Base-by-base conservation (phyloP, 2,329 filamentous ascomycete species). In the Verticillium nubilum region DNA sequence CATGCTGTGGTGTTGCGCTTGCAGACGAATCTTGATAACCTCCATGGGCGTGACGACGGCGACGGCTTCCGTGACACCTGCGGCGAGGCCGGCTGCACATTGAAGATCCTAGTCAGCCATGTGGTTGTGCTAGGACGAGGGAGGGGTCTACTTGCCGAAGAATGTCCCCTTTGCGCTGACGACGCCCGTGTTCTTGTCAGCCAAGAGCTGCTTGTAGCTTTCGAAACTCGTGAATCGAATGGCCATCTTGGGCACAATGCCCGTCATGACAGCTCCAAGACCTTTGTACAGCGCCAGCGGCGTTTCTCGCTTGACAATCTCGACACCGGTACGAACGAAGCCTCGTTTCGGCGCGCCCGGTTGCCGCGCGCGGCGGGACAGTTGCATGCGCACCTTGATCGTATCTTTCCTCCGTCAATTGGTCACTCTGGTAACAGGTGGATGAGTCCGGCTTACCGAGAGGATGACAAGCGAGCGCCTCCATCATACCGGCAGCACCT, bases 301-400 rank as follows among this genome's bases (percentile, higher is more conserved):
- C 15, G 95, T 97, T 79, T 99, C 95, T 69, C 90, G 88, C 72
- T 86, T 85, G 58, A 97, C 86, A 68, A 99, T 98, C 67, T 96
- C 90, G 63, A 82, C 76, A 63, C 95, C 95, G 1, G 95, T 99
- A 59, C 81, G 81, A 65, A 97, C 73, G 79, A 99, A 99, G 64
- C 95, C 94, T 67, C 92, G 89, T 68, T 89, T 87, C 69, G 93
- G 91, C 73, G 89, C 86, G 62, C 95, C 95, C 59, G 92, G 92
- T 61, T 86, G 84, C 66, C 90, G 85, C 56, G 90, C 92, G 73
- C 95, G 87, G 66, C 89, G 85, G 59, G 95, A 98, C 62, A 99
- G 88, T 79, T 99, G 95, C 96, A 99, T 99, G 68, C 95, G 92
- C 63, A 99, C 95, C 84, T 99, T 97, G 81, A 98, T 96, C 61